These are phyloP conservation scores for Hsuehochloa calcarea DNA, from an alignment of 176 grass and related monocot genomes.

Conservation along the genomic window DNA sequence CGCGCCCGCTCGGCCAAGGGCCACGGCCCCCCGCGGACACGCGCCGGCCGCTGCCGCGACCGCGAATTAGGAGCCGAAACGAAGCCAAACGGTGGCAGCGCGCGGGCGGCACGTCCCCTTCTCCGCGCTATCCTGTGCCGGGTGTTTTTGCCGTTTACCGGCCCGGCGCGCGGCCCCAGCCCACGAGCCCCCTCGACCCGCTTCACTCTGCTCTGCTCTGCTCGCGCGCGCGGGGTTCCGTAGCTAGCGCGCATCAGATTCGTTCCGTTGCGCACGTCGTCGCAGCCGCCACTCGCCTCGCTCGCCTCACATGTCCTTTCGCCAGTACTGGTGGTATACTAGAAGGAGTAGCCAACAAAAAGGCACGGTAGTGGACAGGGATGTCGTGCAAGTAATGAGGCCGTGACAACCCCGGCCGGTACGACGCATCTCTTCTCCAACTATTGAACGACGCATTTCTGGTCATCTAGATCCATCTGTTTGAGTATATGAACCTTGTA, in stretches of 20 bases:
- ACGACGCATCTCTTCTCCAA: not conserved
- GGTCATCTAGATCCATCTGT: not conserved
- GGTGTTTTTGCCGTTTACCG: not conserved
- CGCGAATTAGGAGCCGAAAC: not conserved
- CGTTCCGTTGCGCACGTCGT: not conserved
- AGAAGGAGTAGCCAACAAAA: not conserved
- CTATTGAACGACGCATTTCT: not conserved
- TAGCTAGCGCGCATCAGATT: conserved; percentile 13
- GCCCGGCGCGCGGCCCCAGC: not conserved
- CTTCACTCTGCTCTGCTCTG: not conserved
- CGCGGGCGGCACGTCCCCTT: conserved; percentile 17
- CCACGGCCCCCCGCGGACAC: not conserved
- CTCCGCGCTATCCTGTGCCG: not conserved
- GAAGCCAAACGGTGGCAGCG: not conserved
- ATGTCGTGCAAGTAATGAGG: conserved; percentile 10
- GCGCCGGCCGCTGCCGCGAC: not conserved
- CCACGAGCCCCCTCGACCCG: not conserved
- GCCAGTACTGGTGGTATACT: not conserved
- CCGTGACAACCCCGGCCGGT: not conserved
- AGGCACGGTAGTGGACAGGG: not conserved
- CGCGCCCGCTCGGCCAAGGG: too few species aligned
- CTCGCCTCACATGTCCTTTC: conserved; percentile 44
- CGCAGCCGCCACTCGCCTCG: not conserved
- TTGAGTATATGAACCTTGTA: too few species aligned
- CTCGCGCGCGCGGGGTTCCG: not conserved